Conservation (phyloP, 1,139 yeast species). For the Entelexis sorbosivorans region DNA sequence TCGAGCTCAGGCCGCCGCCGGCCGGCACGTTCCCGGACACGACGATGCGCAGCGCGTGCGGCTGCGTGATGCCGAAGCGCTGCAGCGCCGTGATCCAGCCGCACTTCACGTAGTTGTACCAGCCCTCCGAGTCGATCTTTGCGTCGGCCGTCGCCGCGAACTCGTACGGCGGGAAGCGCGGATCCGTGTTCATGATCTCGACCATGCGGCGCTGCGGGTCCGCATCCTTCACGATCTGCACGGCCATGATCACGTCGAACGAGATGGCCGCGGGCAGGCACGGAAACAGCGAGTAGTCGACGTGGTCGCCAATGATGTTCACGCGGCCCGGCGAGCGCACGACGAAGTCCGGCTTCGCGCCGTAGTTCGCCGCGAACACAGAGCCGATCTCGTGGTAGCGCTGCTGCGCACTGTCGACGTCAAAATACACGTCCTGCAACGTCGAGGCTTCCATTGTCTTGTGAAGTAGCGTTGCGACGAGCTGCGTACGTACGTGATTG, state of each 20-base stretch:
- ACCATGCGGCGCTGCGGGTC: slow-evolving; percentile 29
- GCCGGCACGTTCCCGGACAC: slow-evolving; percentile 62
- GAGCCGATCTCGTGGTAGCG: slow-evolving; percentile 25
- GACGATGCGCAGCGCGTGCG: slow-evolving; percentile 42
- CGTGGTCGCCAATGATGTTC: slow-evolving; percentile 64
- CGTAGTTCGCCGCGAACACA: slow-evolving; percentile 23
- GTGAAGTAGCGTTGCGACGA: not conserved
- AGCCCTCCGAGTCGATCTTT: slow-evolving; percentile 43
- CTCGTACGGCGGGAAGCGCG: slow-evolving; percentile 30
- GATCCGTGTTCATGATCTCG: slow-evolving; percentile 33
- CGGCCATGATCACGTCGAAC: slow-evolving; percentile 52
- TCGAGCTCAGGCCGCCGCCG: slow-evolving; percentile 61
- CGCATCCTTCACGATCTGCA: slow-evolving; percentile 27
- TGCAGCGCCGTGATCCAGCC: slow-evolving; percentile 36
- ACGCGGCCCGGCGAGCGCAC: slow-evolving; percentile 67
- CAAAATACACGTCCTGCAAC: slow-evolving; percentile 16
- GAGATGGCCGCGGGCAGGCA: slow-evolving; percentile 72
- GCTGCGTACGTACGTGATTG: not conserved
- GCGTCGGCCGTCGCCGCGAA: slow-evolving; percentile 39
- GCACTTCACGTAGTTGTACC: slow-evolving; percentile 62
- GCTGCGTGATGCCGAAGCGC: slow-evolving; percentile 37
- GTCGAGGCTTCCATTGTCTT: not conserved
- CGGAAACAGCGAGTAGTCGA: slow-evolving; percentile 57
- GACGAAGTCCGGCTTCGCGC: slow-evolving; percentile 35
- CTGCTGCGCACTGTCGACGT: slow-evolving; percentile 7